These are phyloP conservation scores for Aspergillus cavernicola DNA, from an alignment of 495 filamentous ascomycete species.

Conservation along the genomic window DNA sequence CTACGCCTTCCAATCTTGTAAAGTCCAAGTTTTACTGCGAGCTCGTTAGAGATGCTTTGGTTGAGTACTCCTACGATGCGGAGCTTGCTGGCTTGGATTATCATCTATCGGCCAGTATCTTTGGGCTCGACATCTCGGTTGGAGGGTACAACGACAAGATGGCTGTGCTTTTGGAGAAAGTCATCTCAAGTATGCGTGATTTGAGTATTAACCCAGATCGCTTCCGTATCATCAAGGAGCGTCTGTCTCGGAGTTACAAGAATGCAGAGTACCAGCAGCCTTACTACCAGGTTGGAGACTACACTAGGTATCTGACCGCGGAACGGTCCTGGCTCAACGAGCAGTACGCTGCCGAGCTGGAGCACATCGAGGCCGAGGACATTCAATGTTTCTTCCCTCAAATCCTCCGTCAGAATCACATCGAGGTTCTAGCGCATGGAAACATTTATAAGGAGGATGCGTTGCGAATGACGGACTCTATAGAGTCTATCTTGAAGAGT, in stretches of 20 bases:
- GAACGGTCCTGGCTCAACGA: constrained; percentile 79
- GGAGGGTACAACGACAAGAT: constrained; percentile 97
- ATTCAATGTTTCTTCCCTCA: constrained; percentile 76
- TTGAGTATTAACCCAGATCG: constrained; percentile 77
- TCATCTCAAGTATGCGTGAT: constrained; percentile 81
- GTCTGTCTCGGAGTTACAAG: constrained; percentile 65
- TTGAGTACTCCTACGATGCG: constrained; percentile 95
- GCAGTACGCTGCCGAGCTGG: constrained; percentile 73
- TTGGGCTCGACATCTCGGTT: constrained; percentile 76
- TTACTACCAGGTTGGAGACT: constrained; percentile 87
- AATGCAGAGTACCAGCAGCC: constrained; percentile 87
- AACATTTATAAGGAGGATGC: constrained; percentile 97
- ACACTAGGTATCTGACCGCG: constrained; percentile 69
- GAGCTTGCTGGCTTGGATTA: constrained; percentile 92
- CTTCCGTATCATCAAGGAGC: constrained; percentile 90
- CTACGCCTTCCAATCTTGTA: constrained; percentile 72
- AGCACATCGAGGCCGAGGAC: constrained; percentile 67
- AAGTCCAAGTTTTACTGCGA: constrained; percentile 81
- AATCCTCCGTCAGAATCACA: constrained; percentile 76
- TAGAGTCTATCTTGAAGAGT: constrained; percentile 76
- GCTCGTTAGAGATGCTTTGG: constrained; percentile 81
- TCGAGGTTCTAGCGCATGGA: constrained; percentile 85
- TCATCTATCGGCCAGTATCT: constrained; percentile 60
- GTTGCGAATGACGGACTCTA: constrained; percentile 74
- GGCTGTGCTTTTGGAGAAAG: constrained; percentile 83